These are phyloP conservation scores for Clarkia xantiana DNA, from an alignment of 345 rosid genomes.

Conservation along the genomic window DNA sequence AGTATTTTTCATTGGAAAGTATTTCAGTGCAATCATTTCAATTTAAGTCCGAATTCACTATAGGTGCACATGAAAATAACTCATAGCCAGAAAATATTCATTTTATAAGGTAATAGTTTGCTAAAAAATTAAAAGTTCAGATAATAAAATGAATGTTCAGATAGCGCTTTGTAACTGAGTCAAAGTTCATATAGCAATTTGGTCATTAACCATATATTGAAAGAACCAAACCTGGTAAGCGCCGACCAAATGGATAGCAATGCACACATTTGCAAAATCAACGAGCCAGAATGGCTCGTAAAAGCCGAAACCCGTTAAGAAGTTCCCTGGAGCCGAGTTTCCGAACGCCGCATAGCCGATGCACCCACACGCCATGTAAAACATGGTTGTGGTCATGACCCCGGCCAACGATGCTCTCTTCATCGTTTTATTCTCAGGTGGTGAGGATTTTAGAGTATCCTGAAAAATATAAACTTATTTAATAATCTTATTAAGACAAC, in stretches of 20 bases:
- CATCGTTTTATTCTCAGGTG: constrained; percentile 58
- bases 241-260: constrained; percentile 64
- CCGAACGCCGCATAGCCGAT: constrained; percentile 86
- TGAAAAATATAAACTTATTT: background rate
- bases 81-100: too few species aligned
- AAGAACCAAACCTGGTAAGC: constrained; percentile 73
- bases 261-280: constrained; percentile 74
- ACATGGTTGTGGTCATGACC: constrained; percentile 43
- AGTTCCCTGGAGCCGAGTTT: constrained; percentile 68
- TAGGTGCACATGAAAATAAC: too few species aligned
- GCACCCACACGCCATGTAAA: constrained; percentile 66
- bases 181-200: too few species aligned
- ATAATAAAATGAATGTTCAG: too few species aligned
- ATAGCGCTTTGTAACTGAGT: too few species aligned
- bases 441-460: constrained; percentile 21
- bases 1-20: too few species aligned
- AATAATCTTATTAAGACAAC: too few species aligned
- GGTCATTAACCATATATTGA: too few species aligned
- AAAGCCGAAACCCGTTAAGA: constrained; percentile 84
- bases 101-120: too few species aligned
- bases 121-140: too few species aligned
- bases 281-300: constrained; percentile 76
- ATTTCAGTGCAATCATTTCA: too few species aligned
- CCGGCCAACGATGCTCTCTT: constrained; percentile 47
- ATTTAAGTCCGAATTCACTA: too few species aligned